phyloP scores from a whole-genome alignment of 208 protist species.

The Leishmania mexicana region DNA sequence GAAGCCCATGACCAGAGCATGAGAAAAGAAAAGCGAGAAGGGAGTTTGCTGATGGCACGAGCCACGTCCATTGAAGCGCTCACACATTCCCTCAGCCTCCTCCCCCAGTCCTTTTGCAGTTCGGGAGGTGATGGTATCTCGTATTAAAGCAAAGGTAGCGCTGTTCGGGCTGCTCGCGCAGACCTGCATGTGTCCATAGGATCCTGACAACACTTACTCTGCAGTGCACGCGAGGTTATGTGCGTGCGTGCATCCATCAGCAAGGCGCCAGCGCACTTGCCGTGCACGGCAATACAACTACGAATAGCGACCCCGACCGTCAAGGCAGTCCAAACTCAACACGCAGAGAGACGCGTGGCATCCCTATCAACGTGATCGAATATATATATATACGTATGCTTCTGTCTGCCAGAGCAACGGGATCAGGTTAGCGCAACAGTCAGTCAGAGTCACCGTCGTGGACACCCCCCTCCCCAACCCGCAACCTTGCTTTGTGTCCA shows the following conservation, averaged over 20 bases:
- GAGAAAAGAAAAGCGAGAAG: background rate
- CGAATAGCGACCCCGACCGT: background rate
- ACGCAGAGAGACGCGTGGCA: background rate
- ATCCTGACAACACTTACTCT: background rate
- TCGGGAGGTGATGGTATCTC: background rate
- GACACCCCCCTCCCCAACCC: background rate
- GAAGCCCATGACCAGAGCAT: background rate
- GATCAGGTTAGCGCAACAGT: background rate
- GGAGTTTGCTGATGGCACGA: background rate
- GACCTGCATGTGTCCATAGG: background rate
- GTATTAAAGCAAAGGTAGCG: background rate
- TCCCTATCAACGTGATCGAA: background rate
- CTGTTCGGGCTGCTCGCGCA: background rate
- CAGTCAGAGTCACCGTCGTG: background rate
- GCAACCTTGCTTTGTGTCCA: background rate
- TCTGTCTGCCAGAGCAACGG: background rate
- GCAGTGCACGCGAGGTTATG: background rate
- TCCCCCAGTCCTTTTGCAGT: background rate
- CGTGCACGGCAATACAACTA: background rate
- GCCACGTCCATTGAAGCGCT: background rate
- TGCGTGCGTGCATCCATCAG: background rate
- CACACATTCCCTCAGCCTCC: background rate
- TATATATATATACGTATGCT: slow-evolving; percentile 7
- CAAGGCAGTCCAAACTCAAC: background rate
- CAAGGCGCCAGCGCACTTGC: background rate